Percentiles rank a stretch among this genome's conserved stretches.
These are phyloP conservation scores for Trichosporon sp. DNA, from an alignment of 1,284 basidiomycete genomes.

Conservation along the genomic window DNA sequence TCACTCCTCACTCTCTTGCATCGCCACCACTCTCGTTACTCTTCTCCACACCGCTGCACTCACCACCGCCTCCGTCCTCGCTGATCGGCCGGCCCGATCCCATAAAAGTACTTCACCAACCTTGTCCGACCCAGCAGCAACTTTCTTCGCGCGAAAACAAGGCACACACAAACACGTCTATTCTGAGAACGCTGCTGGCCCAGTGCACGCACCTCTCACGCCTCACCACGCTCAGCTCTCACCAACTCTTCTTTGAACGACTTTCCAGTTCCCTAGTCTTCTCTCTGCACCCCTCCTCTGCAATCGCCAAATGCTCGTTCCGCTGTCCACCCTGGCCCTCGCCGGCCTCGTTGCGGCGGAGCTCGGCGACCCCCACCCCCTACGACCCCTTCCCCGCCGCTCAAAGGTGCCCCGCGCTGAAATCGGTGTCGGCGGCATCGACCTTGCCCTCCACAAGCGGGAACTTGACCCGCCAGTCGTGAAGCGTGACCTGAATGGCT, in stretches of 20 bases:
- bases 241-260: neutral
- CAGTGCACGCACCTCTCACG: neutral
- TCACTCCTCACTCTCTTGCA: neutral
- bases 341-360: neutral
- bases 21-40: neutral
- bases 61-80: neutral
- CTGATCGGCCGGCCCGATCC: neutral
- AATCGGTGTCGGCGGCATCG: slow-evolving; percentile 8
- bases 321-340: neutral
- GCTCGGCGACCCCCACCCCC: neutral
- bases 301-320: neutral
- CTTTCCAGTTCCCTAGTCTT: neutral
- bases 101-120: neutral
- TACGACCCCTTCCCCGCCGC: neutral
- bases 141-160: neutral
- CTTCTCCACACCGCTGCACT: neutral
- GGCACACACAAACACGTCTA: slow-evolving; percentile 2
- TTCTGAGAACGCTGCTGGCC: neutral
- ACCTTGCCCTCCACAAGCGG: slow-evolving; percentile 1
- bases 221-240: neutral
- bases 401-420: neutral
- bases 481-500: slow-evolving; percentile 6
- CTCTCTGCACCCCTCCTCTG: neutral
- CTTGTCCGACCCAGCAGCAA: neutral
- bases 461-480: neutral